Conservation (phyloP, 345 rosid species). For the Gossypium stocksii region DNA sequence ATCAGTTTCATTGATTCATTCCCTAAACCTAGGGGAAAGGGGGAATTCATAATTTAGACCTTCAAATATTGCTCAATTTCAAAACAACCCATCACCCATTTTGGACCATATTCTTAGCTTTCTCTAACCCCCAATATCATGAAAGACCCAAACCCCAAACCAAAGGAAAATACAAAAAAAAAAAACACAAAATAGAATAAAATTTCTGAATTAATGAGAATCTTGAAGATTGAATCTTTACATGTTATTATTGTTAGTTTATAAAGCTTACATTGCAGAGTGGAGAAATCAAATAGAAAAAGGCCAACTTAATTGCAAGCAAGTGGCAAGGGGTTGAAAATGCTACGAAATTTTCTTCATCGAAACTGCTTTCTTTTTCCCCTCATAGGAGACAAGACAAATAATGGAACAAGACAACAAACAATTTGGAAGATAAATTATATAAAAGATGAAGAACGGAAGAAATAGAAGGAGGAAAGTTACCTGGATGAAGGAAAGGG, state of each 20-base stretch:
- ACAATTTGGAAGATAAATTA: not conserved
- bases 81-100: not conserved
- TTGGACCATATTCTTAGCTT: not conserved
- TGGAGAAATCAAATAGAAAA: not conserved
- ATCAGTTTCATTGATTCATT: not conserved
- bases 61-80: constrained; percentile 10
- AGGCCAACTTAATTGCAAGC: not conserved
- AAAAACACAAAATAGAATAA: not conserved
- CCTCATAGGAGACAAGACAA: not conserved
- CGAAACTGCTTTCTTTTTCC: not conserved
- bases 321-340: not conserved
- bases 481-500: no score
- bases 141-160: not conserved
- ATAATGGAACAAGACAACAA: not conserved
- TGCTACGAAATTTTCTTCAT: not conserved
- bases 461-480: no score
- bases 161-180: not conserved
- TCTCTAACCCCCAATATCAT: not conserved
- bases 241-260: no score
- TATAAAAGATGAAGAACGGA: no score
- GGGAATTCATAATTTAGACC: no score
- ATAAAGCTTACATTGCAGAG: constrained; percentile 2
- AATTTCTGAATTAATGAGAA: not conserved
- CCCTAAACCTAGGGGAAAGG: not conserved
- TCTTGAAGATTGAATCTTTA: not conserved